phyloP scores from a whole-genome alignment of 768 basidiomycete species.

The Leccinum olivaceopallidum region DNA sequence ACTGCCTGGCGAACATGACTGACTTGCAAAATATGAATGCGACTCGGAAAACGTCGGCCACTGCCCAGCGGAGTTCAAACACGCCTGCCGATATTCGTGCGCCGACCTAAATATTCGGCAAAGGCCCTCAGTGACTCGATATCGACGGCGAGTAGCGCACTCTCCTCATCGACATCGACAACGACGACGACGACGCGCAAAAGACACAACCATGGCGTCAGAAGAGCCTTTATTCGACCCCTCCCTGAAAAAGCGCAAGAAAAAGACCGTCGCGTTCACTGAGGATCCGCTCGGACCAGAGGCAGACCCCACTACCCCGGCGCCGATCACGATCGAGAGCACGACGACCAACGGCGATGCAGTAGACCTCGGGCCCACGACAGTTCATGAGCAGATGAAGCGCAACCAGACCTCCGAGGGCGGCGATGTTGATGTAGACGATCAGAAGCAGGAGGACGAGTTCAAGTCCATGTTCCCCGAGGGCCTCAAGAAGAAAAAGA shows the following conservation, averaged over 20 bases:
- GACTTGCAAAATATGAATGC: slow-evolving; percentile 3
- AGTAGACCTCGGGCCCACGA: slow-evolving; percentile 76
- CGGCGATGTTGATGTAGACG: slow-evolving; percentile 34
- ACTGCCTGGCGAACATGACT: slow-evolving; percentile 51
- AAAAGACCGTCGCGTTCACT: slow-evolving; percentile 82
- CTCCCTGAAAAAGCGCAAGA: slow-evolving; percentile 84
- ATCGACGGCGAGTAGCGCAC: slow-evolving; percentile 9
- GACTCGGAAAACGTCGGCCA: slow-evolving; percentile 40
- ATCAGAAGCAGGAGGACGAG: slow-evolving; percentile 69
- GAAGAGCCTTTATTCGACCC: slow-evolving; percentile 83
- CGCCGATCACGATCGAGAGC: slow-evolving; percentile 70
- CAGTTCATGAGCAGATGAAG: slow-evolving; percentile 76
- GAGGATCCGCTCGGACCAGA: slow-evolving; percentile 84
- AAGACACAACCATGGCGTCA: slow-evolving; percentile 45
- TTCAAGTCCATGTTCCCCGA: slow-evolving; percentile 80
- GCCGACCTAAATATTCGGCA: slow-evolving; percentile 32
- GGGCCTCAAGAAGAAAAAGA: slow-evolving; percentile 90
- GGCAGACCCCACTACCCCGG: slow-evolving; percentile 78
- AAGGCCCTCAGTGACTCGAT: slow-evolving; percentile 2
- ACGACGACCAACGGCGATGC: slow-evolving; percentile 69
- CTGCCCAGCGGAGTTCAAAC: slow-evolving; percentile 31
- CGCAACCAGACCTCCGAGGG: slow-evolving; percentile 39
- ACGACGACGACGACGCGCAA: slow-evolving; percentile 16
- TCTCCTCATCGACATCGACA: slow-evolving; percentile 18
- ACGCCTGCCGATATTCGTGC: slow-evolving; percentile 20